A percentile compares a stretch with the other conserved stretches of the same genome.
phyloP scores from a whole-genome alignment of 805 yeast genomes.

The Yarrowia sp. region DNA sequence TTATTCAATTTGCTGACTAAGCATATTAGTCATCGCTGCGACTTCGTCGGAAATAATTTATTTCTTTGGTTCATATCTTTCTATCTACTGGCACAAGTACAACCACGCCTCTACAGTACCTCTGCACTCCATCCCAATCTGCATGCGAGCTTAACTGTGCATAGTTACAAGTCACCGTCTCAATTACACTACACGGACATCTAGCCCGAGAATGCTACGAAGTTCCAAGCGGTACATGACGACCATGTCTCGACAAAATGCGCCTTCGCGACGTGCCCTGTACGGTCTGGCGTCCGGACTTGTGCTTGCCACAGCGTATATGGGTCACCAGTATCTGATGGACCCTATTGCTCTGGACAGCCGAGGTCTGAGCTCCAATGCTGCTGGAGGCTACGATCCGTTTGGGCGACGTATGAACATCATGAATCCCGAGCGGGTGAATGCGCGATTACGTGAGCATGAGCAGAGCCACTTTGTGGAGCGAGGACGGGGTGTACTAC shows the following conservation, averaged over 20 bases:
- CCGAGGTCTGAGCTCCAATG: constrained; percentile 13
- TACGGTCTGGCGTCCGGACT: constrained; percentile 21
- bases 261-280: not conserved
- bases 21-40: too few relatives aligned
- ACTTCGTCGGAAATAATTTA: too few relatives aligned
- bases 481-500: constrained; percentile 79
- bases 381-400: constrained; percentile 22
- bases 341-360: constrained; percentile 24
- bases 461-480: constrained; percentile 81
- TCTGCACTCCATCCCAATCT: too few relatives aligned
- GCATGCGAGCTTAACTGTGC: too few relatives aligned
- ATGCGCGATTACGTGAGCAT: constrained; percentile 60
- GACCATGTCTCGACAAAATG: constrained; percentile 6
- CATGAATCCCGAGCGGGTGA: constrained; percentile 56
- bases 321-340: constrained; percentile 21
- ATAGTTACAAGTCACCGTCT: too few relatives aligned
- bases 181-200: too few relatives aligned
- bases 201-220: not conserved
- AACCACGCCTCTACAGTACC: too few relatives aligned
- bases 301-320: constrained; percentile 11
- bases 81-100: too few relatives aligned
- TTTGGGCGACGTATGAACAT: constrained; percentile 25
- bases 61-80: too few relatives aligned
- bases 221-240: constrained; percentile 6
- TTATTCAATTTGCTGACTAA: too few relatives aligned